Conservation (phyloP, 2,329 filamentous ascomycete species). For the Decorospora gaudefroyi region DNA sequence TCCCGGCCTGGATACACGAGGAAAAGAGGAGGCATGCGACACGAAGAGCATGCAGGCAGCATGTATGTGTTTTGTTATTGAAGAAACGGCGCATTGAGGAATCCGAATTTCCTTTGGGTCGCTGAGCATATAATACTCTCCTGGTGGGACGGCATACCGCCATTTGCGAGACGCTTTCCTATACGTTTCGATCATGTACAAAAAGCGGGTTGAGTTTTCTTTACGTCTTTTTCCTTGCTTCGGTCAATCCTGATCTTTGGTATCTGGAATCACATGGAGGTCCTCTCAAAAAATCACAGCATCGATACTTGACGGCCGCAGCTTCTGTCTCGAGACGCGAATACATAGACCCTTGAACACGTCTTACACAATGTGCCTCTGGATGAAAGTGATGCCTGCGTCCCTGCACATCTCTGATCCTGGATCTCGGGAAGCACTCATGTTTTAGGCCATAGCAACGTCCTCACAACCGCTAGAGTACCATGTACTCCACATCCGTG, state of each 20-base stretch:
- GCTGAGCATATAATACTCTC: constrained; percentile 27
- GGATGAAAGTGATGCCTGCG: constrained; percentile 5
- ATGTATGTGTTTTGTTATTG: constrained; percentile 19
- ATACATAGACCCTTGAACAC: constrained; percentile 33
- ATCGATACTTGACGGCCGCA: constrained; percentile 22
- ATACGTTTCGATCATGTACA: constrained; percentile 34
- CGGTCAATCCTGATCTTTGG: constrained; percentile 22
- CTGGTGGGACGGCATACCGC: constrained; percentile 21
- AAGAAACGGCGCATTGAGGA: constrained; percentile 19
- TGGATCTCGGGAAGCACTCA: background rate
- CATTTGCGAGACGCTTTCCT: constrained; percentile 21
- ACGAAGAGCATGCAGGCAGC: constrained; percentile 14
- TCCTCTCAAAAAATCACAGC: constrained; percentile 21
- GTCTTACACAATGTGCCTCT: constrained; percentile 15
- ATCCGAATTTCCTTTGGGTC: constrained; percentile 12
- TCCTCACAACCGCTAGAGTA: constrained; percentile 3
- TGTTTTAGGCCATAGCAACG: constrained; percentile 3
- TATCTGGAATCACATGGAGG: constrained; percentile 19
- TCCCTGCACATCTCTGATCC: background rate
- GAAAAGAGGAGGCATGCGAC: constrained; percentile 21
- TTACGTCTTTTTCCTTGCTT: constrained; percentile 10
- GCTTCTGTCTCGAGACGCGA: constrained; percentile 21
- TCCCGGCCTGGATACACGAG: constrained; percentile 22
- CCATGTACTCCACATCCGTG: background rate
- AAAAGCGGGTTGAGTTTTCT: constrained; percentile 33